Conservation (phyloP, 2,329 filamentous ascomycete species). For the Fusarium pininemorale region DNA sequence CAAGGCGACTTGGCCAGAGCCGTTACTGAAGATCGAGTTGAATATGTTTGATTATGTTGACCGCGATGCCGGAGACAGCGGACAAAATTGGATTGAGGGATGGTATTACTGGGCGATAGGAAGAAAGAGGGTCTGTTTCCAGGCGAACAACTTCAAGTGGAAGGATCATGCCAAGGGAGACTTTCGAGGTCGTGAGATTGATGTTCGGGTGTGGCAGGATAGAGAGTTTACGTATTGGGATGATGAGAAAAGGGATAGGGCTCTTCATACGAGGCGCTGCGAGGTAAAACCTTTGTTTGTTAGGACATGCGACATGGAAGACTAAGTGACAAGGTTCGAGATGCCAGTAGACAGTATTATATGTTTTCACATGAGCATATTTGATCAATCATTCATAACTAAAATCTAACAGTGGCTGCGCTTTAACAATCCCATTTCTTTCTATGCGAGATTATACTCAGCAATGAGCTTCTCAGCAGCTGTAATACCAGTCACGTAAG, state of each 20-base stretch:
- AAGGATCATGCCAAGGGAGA: not conserved
- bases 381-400: not conserved
- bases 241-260: not conserved
- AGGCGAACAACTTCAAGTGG: not conserved
- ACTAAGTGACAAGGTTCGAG: rapidly evolving
- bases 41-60: not conserved
- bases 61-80: too few relatives aligned
- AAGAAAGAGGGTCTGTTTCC: too few relatives aligned
- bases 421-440: not conserved
- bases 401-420: not conserved
- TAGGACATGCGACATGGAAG: not conserved
- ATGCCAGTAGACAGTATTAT: too few relatives aligned
- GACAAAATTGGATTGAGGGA: too few relatives aligned
- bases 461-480: conserved; percentile 55
- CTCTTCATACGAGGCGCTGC: not conserved
- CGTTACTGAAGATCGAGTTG: not conserved
- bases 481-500: conserved; percentile 62
- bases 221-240: rapidly evolving
- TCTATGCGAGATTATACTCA: conserved; percentile 18
- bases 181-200: not conserved
- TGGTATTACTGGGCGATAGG: too few relatives aligned
- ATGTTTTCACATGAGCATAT: not conserved
- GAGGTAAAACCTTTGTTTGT: not conserved
- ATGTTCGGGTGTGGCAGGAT: not conserved
- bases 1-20: not conserved